Percentiles rank a stretch among this genome's conserved stretches.
These are phyloP conservation scores for Saturnispora sekii DNA, from an alignment of 805 yeast genomes.

Conservation along the genomic window DNA sequence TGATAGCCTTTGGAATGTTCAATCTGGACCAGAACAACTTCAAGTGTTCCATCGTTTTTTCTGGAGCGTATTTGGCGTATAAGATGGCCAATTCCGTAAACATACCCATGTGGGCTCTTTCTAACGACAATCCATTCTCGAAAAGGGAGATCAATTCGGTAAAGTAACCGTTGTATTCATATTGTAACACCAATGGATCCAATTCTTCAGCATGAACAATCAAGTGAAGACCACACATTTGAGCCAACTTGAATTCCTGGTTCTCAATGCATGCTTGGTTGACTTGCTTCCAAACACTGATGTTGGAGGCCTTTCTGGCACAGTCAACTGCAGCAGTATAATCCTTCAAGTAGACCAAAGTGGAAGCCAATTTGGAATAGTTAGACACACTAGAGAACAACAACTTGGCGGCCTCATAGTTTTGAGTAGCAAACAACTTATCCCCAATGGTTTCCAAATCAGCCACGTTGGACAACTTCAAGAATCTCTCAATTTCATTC, in stretches of 20 bases:
- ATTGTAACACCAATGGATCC: slow-evolving; percentile 76
- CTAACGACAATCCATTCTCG: slow-evolving; percentile 92
- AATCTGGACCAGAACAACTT: slow-evolving; percentile 97
- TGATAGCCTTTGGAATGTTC: slow-evolving; percentile 93
- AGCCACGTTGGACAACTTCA: slow-evolving; percentile 85
- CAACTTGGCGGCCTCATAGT: slow-evolving; percentile 88
- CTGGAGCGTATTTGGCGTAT: slow-evolving; percentile 85
- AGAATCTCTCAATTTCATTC: slow-evolving; percentile 73
- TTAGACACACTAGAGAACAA: slow-evolving; percentile 80
- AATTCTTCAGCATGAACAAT: slow-evolving; percentile 97
- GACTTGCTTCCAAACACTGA: slow-evolving; percentile 94
- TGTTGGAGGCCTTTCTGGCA: slow-evolving; percentile 94
- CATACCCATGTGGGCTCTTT: slow-evolving; percentile 99
- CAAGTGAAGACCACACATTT: slow-evolving; percentile 95
- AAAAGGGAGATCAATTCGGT: slow-evolving; percentile 84
- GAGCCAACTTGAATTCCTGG: slow-evolving; percentile 92
- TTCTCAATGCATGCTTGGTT: slow-evolving; percentile 93
- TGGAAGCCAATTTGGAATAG: slow-evolving; percentile 94
- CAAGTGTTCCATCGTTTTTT: slow-evolving; percentile 89
- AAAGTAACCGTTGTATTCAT: slow-evolving; percentile 86
- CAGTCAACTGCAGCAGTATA: slow-evolving; percentile 97
- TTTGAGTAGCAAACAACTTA: slow-evolving; percentile 65
- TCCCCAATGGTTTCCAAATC: slow-evolving; percentile 90
- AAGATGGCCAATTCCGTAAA: slow-evolving; percentile 90
- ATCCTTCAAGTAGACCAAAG: slow-evolving; percentile 83